Percentiles rank a stretch among this genome's conserved stretches.
Evolutionary conservation across 2,329 filamentous ascomycete species (phyloP).

Genomic region (Trichoderma endophyticum): DNA sequence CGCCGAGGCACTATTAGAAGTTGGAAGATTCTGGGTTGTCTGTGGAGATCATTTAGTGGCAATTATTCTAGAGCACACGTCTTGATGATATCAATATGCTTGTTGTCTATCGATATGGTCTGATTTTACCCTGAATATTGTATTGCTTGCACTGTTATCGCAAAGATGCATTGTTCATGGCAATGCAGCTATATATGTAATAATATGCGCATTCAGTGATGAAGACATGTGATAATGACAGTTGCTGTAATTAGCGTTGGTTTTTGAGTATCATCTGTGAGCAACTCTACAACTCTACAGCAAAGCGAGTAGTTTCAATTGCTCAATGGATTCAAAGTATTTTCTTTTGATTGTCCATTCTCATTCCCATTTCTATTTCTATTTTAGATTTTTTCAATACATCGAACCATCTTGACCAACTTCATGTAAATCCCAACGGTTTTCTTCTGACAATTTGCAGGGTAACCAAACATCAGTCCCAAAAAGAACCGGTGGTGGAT

Average conservation of each 20-base stretch:
- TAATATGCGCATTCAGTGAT: neutral
- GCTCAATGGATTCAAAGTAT: neutral
- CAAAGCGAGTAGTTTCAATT: neutral
- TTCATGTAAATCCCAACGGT: neutral
- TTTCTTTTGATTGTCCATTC: neutral
- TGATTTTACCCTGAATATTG: neutral
- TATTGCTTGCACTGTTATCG: neutral
- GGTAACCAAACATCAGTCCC: neutral
- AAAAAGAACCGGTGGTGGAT: neutral
- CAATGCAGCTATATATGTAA: neutral
- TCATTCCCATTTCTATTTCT: neutral
- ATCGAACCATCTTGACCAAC: neutral
- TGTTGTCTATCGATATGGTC: neutral
- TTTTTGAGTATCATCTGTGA: too few species aligned
- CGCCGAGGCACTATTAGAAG: conserved; percentile 4
- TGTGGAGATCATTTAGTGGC: neutral
- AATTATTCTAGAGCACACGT: neutral
- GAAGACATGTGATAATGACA: neutral
- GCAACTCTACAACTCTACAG: too few species aligned
- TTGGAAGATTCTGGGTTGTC: neutral
- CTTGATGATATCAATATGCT: neutral
- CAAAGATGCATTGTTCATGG: neutral
- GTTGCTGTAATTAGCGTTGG: too few species aligned
- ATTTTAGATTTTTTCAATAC: neutral
- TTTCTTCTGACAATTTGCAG: neutral